These are phyloP conservation scores for Halophytophthora polymorphica DNA, from an alignment of 352 stramenopile genomes.

Conservation along the genomic window DNA sequence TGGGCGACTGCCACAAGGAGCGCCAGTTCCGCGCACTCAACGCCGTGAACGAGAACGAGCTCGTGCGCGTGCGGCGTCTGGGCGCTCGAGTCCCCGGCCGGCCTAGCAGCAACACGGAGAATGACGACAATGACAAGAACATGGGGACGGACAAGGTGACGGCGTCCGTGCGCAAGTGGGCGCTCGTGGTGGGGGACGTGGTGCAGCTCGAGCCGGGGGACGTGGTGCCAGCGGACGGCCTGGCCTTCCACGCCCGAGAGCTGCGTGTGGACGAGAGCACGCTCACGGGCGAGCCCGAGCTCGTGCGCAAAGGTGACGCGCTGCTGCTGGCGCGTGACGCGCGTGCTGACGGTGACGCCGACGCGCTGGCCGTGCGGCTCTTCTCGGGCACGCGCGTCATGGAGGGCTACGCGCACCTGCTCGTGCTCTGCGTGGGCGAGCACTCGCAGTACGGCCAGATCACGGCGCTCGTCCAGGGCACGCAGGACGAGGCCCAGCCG, in stretches of 20 bases:
- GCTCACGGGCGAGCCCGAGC: slow-evolving; percentile 85
- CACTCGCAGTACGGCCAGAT: slow-evolving; percentile 90
- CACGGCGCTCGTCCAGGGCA: slow-evolving; percentile 53
- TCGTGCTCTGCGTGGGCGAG: slow-evolving; percentile 90
- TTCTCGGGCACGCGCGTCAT: slow-evolving; percentile 90
- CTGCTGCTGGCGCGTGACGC: slow-evolving; percentile 37
- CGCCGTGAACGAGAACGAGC: slow-evolving; percentile 62
- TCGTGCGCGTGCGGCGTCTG: slow-evolving; percentile 59
- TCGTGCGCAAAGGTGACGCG: slow-evolving; percentile 64
- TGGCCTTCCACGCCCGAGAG: slow-evolving; percentile 73
- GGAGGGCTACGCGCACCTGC: slow-evolving; percentile 81
- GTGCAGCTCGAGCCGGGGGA: slow-evolving; percentile 74
- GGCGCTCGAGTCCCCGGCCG: slow-evolving; percentile 4
- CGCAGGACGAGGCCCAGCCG: slow-evolving; percentile 8
- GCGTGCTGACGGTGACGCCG: neutral
- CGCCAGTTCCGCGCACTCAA: slow-evolving; percentile 84
- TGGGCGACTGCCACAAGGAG: slow-evolving; percentile 90
- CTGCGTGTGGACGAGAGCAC: slow-evolving; percentile 84
- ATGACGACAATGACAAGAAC: too few relatives aligned
- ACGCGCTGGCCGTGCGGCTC: slow-evolving; percentile 24
- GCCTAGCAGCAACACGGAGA: neutral
- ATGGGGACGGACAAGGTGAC: too few relatives aligned
- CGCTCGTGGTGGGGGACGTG: slow-evolving; percentile 87
- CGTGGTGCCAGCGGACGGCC: slow-evolving; percentile 80
- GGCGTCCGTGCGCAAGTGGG: slow-evolving; percentile 46